Evolutionary conservation across 1,139 yeast genomes (phyloP).

Genomic region (Yamadazyma spencermartinsiae): DNA sequence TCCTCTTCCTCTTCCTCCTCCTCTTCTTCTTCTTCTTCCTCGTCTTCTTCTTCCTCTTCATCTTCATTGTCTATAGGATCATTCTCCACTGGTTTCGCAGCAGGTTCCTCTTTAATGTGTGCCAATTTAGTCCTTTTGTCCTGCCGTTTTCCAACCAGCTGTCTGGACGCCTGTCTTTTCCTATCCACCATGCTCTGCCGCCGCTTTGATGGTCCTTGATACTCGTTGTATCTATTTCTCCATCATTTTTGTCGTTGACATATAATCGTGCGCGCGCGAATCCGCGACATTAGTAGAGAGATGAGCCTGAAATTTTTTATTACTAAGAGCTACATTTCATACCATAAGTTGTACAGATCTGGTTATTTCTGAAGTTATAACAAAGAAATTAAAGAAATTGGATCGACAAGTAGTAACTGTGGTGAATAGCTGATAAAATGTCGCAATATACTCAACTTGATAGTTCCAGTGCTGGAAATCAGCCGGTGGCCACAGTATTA

Average conservation of each 20-base stretch:
- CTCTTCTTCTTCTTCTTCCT: slow-evolving; percentile 1
- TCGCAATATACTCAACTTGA: slow-evolving; percentile 52
- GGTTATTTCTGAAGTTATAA: no score
- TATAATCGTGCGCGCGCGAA: background rate
- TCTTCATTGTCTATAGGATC: slow-evolving; percentile 4
- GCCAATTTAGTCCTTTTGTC: slow-evolving; percentile 29
- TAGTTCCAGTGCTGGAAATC: slow-evolving; percentile 27
- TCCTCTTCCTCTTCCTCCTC: slow-evolving; percentile 9
- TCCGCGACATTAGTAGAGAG: background rate
- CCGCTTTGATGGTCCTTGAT: background rate
- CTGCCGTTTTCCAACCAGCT: slow-evolving; percentile 27
- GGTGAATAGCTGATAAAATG: slow-evolving; percentile 29
- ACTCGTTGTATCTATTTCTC: no score
- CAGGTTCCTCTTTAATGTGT: slow-evolving; percentile 6
- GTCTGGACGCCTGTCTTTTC: slow-evolving; percentile 30
- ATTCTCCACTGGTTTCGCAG: background rate
- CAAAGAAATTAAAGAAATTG: no score
- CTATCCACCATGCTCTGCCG: slow-evolving; percentile 31
- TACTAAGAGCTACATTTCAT: background rate
- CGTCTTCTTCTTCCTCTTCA: slow-evolving; percentile 5
- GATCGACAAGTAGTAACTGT: no score
- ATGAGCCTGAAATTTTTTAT: slow-evolving; percentile 3
- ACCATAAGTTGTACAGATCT: no score
- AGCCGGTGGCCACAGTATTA: slow-evolving; percentile 72
- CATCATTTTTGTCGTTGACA: no score